Conservation (phyloP, 2,329 filamentous ascomycete species). For the Sarocladiaceae sp. region DNA sequence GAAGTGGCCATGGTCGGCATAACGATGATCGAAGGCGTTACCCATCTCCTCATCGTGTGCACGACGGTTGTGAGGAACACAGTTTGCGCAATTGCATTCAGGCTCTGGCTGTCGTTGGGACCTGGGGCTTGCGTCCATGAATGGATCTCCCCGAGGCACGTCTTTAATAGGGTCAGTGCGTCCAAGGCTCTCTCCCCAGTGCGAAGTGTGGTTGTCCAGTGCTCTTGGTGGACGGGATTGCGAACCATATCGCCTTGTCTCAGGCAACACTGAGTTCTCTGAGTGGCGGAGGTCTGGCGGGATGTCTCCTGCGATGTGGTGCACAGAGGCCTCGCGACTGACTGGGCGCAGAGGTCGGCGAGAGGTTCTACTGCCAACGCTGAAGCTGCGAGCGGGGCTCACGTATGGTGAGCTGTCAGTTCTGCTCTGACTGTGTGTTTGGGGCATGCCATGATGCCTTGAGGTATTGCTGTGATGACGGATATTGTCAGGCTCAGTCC, state of each 20-base stretch:
- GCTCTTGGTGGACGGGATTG: slow-evolving; percentile 1
- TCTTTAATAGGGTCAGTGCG: not conserved
- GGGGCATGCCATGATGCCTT: not conserved
- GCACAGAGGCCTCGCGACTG: not conserved
- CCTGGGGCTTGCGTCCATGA: not conserved
- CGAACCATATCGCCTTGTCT: not conserved
- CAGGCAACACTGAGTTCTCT: not conserved
- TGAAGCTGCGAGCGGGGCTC: not conserved
- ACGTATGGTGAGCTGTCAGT: not conserved
- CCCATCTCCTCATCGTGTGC: not conserved
- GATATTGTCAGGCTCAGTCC: not conserved
- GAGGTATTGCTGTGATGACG: not conserved
- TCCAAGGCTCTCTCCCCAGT: not conserved
- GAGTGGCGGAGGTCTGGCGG: not conserved
- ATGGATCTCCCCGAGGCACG: slow-evolving; percentile 1
- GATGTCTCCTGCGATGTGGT: not conserved
- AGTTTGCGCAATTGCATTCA: not conserved
- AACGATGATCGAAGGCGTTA: not conserved
- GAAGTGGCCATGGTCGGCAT: slow-evolving; percentile 5
- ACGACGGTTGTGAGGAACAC: not conserved
- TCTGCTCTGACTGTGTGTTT: not conserved
- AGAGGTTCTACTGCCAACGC: slow-evolving; percentile 2
- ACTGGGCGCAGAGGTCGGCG: not conserved
- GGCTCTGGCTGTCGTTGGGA: not conserved
- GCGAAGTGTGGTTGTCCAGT: not conserved